Conservation (phyloP, 768 basidiomycete species). For the Ramaria sp. region DNA sequence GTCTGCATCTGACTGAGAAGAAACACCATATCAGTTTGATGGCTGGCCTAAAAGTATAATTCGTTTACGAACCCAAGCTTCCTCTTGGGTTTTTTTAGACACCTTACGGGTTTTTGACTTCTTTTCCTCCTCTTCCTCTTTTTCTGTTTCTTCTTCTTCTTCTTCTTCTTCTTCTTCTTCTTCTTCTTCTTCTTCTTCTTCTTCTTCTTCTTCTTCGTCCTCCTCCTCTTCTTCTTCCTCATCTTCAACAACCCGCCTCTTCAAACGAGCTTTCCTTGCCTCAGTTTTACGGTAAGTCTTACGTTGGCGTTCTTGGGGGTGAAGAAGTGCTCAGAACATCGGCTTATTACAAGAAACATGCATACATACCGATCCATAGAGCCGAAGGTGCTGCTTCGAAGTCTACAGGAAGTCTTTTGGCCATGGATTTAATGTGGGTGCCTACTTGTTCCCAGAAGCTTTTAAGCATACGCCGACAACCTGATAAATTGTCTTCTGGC, state of each 20-base stretch:
- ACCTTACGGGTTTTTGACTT: too few relatives aligned
- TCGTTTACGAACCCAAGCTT: neutral
- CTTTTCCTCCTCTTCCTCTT: too few relatives aligned
- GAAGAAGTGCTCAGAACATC: neutral
- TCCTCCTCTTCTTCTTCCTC: slow-evolving; percentile 15
- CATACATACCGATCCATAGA: slow-evolving; percentile 47
- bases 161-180: slow-evolving; percentile 10
- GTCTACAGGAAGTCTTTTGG: slow-evolving; percentile 23
- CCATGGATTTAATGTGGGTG: slow-evolving; percentile 42
- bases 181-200: too few relatives aligned
- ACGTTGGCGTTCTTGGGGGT: neutral
- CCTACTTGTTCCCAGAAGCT: slow-evolving; percentile 60
- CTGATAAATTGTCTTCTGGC: slow-evolving; percentile 43
- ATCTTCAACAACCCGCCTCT: slow-evolving; percentile 10
- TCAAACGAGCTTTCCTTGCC: neutral
- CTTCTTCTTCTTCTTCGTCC: neutral
- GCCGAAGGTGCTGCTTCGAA: slow-evolving; percentile 30
- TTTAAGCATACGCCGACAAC: slow-evolving; percentile 45
- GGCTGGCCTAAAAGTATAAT: neutral
- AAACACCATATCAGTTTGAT: neutral
- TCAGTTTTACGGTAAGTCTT: neutral
- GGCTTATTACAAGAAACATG: neutral
- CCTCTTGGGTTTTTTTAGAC: neutral
- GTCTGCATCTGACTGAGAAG: slow-evolving; percentile 2
- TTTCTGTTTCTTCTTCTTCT: slow-evolving; percentile 14